Conservation (phyloP, 768 basidiomycete species). For the Lactarius vividus region DNA sequence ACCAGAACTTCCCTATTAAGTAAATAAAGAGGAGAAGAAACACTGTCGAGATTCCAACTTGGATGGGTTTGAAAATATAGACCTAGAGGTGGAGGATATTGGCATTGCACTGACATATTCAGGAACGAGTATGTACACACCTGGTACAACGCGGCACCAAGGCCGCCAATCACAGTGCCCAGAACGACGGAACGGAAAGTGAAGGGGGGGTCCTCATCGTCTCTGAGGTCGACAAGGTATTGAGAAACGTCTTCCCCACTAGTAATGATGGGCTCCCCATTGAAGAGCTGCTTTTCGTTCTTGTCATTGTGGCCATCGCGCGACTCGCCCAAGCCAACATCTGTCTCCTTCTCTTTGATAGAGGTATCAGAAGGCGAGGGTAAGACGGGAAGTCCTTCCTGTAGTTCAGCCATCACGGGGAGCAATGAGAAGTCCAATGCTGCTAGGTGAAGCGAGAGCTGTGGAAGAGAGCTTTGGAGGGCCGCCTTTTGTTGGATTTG, state of each 20-base stretch:
- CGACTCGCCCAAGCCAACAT: not conserved
- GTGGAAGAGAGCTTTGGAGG: not conserved
- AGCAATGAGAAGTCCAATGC: not conserved
- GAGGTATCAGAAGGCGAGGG: not conserved
- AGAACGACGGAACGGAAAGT: conserved; percentile 55
- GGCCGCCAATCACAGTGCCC: conserved; percentile 55
- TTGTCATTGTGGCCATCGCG: not conserved
- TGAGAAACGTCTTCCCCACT: conserved; percentile 50
- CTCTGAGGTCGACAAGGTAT: conserved; percentile 54
- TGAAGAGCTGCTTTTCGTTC: conserved; percentile 8
- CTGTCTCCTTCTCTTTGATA: not conserved
- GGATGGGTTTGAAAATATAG: conserved; percentile 57
- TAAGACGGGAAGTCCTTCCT: not conserved
- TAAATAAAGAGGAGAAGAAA: conserved; percentile 57
- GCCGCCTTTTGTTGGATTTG: not conserved
- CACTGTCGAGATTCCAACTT: conserved; percentile 50
- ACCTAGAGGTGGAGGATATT: conserved; percentile 39
- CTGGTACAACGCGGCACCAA: conserved; percentile 58
- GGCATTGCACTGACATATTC: not conserved
- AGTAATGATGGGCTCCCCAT: conserved; percentile 33
- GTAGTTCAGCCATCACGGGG: conserved; percentile 1
- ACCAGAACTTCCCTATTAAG: conserved; percentile 50
- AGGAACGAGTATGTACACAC: conserved; percentile 32
- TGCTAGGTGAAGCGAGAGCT: not conserved
- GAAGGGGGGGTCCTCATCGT: conserved; percentile 54